A percentile compares a stretch with the other conserved stretches of the same genome.
Conservation (phyloP, 106 monocot species). For the Dendrobium huoshanense region DNA sequence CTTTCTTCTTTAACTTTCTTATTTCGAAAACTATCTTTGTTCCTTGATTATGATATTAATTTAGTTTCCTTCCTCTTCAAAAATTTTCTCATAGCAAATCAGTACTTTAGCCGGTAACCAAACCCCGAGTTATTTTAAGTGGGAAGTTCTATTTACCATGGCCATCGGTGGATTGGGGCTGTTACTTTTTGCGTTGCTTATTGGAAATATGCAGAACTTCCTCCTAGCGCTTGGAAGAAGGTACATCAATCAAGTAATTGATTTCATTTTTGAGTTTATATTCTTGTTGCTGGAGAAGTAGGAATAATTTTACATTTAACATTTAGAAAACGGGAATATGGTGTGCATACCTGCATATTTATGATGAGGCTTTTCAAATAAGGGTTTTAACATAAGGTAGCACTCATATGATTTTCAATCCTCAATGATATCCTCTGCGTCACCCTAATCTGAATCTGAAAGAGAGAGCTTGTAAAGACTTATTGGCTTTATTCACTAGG, state of each 20-base stretch:
- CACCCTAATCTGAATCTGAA: too few relatives aligned
- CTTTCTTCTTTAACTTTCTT: background rate
- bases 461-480: too few relatives aligned
- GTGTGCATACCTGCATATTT: too few relatives aligned
- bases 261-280: background rate
- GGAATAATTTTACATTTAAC: background rate
- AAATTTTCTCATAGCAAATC: slow-evolving; percentile 38
- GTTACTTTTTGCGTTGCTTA: slow-evolving; percentile 46
- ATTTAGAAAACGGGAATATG: too few relatives aligned
- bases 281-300: background rate
- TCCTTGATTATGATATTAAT: background rate
- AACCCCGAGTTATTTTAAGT: slow-evolving; percentile 34
- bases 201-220: slow-evolving; percentile 57
- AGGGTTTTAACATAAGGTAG: too few relatives aligned
- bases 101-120: slow-evolving; percentile 48
- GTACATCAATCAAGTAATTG: slow-evolving; percentile 6
- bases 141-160: slow-evolving; percentile 59
- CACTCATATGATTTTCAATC: too few relatives aligned
- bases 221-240: slow-evolving; percentile 52
- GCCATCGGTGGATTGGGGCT: slow-evolving; percentile 41
- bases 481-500: too few relatives aligned
- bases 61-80: background rate
- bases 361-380: too few relatives aligned
- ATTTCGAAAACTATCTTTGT: background rate
- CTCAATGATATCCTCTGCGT: too few relatives aligned